Conservation (phyloP, 495 filamentous ascomycete genomes). For the Neurospora pannonica region DNA sequence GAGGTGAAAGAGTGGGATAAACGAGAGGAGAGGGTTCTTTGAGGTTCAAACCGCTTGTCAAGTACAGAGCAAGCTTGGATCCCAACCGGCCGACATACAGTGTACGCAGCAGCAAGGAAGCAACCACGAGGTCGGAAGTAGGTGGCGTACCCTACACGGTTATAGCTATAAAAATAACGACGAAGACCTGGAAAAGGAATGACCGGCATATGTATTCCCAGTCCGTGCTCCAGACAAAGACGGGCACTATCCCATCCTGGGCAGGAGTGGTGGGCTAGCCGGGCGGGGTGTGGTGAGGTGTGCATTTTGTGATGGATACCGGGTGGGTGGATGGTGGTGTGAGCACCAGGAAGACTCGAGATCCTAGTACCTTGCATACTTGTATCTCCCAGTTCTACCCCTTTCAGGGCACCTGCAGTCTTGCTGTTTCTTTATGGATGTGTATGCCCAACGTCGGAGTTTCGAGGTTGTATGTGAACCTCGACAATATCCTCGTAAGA, state of each 20-base stretch:
- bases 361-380: neutral
- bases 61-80: neutral
- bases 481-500: neutral
- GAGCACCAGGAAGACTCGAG: neutral
- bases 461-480: neutral
- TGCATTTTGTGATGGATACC: neutral
- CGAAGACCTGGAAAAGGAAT: conserved; percentile 5
- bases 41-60: neutral
- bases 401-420: neutral
- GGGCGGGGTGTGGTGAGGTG: neutral
- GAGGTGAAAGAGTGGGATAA: neutral
- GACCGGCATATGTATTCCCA: conserved; percentile 17
- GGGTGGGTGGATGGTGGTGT: neutral
- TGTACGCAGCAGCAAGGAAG: neutral
- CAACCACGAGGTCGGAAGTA: conserved; percentile 1
- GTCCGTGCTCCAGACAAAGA: conserved; percentile 9
- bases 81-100: neutral
- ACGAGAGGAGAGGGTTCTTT: neutral
- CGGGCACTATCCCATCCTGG: neutral
- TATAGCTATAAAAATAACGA: conserved; percentile 5
- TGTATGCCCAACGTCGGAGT: neutral
- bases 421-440: neutral
- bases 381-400: neutral
- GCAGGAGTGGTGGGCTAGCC: neutral
- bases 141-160: conserved; percentile 9